A percentile compares a stretch with the other conserved stretches of the same genome.
Conservation (phyloP, 176 grass and related monocot species). For the Pharus latifolius region DNA sequence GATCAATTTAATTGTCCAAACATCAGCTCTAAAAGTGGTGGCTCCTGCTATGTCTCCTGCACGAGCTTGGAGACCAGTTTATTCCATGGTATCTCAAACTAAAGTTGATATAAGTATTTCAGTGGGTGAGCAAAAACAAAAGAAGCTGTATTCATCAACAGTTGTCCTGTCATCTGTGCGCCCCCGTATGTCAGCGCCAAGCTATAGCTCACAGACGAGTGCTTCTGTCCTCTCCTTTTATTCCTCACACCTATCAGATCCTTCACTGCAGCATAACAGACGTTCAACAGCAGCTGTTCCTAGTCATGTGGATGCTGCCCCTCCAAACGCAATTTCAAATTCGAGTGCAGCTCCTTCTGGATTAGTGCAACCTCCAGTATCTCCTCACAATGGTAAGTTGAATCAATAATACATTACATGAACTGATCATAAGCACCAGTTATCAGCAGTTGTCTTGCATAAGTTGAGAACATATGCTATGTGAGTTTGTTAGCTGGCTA, state of each 20-base stretch:
- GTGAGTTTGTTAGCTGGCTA: neutral
- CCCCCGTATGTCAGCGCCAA: conserved; percentile 30
- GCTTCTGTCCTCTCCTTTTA: conserved; percentile 19
- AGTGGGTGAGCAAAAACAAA: conserved; percentile 13
- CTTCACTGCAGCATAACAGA: conserved; percentile 8
- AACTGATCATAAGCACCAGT: neutral
- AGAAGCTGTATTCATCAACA: conserved; percentile 23
- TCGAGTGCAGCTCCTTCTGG: conserved; percentile 54
- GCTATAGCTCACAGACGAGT: conserved; percentile 24
- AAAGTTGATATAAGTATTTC: conserved; percentile 27
- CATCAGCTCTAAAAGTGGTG: conserved; percentile 28
- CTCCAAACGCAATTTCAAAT: conserved; percentile 46
- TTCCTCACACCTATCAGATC: conserved; percentile 25
- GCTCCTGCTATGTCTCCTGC: conserved; percentile 34
- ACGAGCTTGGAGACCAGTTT: conserved; percentile 37
- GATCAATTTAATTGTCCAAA: conserved; percentile 17
- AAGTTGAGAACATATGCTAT: neutral
- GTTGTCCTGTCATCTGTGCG: conserved; percentile 16
- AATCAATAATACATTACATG: neutral
- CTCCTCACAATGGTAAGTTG: conserved; percentile 53
- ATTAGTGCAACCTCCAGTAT: conserved; percentile 49
- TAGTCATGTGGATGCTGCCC: conserved; percentile 31
- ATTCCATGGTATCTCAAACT: conserved; percentile 9
- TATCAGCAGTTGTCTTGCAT: neutral
- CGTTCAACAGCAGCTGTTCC: conserved; percentile 24